Conservation (phyloP, 495 filamentous ascomycete species). For the Penicillium simplicissimum region DNA sequence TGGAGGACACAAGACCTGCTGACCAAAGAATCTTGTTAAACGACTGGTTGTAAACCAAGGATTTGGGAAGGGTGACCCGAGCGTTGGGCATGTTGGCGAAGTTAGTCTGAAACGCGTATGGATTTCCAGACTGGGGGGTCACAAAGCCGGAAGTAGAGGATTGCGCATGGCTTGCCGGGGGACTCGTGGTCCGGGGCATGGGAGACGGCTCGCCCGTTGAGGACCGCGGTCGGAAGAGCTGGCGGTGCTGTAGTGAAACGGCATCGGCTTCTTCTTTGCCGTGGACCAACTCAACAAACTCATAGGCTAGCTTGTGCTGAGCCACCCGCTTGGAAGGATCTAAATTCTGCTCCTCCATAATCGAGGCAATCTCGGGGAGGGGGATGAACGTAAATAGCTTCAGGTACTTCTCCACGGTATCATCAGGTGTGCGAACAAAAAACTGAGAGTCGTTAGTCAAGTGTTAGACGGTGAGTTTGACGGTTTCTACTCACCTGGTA, state of each 20-base stretch:
- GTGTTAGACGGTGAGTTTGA: not conserved
- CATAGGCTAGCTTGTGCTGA: constrained; percentile 77
- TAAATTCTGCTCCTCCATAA: constrained; percentile 65
- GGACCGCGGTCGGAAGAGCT: constrained; percentile 52
- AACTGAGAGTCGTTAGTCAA: constrained; percentile 53
- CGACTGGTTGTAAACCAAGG: constrained; percentile 59
- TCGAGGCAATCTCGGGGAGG: constrained; percentile 55
- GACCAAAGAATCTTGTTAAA: constrained; percentile 67
- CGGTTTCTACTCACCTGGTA: constrained; percentile 61
- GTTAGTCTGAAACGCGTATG: constrained; percentile 44
- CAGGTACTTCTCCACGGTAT: constrained; percentile 73
- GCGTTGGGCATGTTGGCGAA: constrained; percentile 48
- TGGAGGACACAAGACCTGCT: constrained; percentile 65
- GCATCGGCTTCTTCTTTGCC: constrained; percentile 58
- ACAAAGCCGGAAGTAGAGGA: constrained; percentile 27
- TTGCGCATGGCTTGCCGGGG: constrained; percentile 21
- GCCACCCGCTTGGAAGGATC: constrained; percentile 71
- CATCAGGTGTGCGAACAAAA: constrained; percentile 82
- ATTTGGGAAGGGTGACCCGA: constrained; percentile 65
- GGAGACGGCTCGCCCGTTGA: constrained; percentile 45
- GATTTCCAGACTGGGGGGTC: constrained; percentile 45
- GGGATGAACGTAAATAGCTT: constrained; percentile 92
- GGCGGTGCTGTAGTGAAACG: constrained; percentile 58
- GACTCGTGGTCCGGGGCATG: constrained; percentile 30
- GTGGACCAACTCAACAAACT: constrained; percentile 79